phyloP scores from a whole-genome alignment of 2,329 filamentous ascomycete species.

The Cadophora gregata region DNA sequence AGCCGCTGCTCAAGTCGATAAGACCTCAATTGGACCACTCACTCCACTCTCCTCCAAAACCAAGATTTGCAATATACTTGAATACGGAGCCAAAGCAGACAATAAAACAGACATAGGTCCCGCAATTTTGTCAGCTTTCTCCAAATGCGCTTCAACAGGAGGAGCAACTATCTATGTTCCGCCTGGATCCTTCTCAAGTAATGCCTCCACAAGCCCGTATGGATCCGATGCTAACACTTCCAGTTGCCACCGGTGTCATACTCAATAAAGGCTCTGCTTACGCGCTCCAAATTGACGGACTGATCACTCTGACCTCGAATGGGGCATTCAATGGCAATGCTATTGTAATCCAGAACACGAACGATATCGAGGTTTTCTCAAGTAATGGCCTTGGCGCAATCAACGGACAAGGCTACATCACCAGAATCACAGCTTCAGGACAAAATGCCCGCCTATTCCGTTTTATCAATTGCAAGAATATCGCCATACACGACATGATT shows the following conservation, averaged over 20 bases:
- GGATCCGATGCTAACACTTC: not conserved
- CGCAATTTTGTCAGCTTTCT: constrained; percentile 42
- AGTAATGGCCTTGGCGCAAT: constrained; percentile 45
- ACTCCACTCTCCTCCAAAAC: constrained; percentile 42
- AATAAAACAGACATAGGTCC: constrained; percentile 44
- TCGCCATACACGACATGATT: constrained; percentile 44
- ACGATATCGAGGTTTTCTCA: constrained; percentile 47
- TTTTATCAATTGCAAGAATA: constrained; percentile 36
- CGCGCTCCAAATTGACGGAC: constrained; percentile 46
- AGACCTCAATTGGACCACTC: constrained; percentile 39
- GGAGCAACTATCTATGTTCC: constrained; percentile 32
- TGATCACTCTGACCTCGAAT: constrained; percentile 36
- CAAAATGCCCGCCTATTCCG: constrained; percentile 39
- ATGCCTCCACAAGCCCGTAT: not conserved
- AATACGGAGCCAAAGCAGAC: constrained; percentile 43
- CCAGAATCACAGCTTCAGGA: constrained; percentile 38
- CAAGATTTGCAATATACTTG: constrained; percentile 44
- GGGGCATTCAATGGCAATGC: constrained; percentile 31
- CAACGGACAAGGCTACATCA: constrained; percentile 47
- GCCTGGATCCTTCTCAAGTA: constrained; percentile 30
- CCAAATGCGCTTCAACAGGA: constrained; percentile 39
- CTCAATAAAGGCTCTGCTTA: constrained; percentile 44
- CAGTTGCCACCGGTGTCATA: constrained; percentile 28
- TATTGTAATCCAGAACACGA: constrained; percentile 31
- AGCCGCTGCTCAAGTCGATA: constrained; percentile 26